Percentiles rank a stretch among this genome's conserved stretches.
Evolutionary conservation across 1,139 yeast species (phyloP).

Genomic region (Taphrina betulina): DNA sequence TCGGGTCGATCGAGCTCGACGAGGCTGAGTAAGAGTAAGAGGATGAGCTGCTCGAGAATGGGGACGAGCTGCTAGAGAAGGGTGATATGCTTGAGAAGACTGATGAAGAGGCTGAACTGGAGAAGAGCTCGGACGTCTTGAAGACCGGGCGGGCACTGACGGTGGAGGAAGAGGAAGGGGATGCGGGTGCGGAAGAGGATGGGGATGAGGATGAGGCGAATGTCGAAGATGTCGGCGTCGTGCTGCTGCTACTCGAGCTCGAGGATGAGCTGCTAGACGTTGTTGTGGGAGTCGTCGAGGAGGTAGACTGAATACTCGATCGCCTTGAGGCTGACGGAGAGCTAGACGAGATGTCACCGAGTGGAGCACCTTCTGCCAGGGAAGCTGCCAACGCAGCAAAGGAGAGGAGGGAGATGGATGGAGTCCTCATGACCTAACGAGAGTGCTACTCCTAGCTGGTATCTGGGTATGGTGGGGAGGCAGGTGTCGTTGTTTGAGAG

Average conservation of each 20-base stretch:
- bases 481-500: no score
- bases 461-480: no score
- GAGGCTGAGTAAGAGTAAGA: no score
- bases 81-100: neutral
- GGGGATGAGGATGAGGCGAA: neutral
- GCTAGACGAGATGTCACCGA: neutral
- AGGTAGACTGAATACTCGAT: slow-evolving; percentile 13
- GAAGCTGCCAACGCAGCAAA: slow-evolving; percentile 16
- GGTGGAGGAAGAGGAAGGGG: neutral
- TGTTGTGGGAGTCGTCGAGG: slow-evolving; percentile 3
- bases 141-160: neutral
- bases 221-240: neutral
- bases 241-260: neutral
- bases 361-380: slow-evolving; percentile 16
- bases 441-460: no score
- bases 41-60: no score
- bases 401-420: slow-evolving; percentile 8
- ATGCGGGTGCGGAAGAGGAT: neutral
- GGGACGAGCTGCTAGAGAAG: neutral
- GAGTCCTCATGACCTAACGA: neutral
- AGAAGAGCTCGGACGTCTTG: neutral
- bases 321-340: slow-evolving; percentile 9
- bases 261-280: neutral
- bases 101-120: no score
- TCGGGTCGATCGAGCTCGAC: no score